Evolutionary conservation across 2,329 filamentous ascomycete species (phyloP).

Genomic region (Domatiomyces catenatus): DNA sequence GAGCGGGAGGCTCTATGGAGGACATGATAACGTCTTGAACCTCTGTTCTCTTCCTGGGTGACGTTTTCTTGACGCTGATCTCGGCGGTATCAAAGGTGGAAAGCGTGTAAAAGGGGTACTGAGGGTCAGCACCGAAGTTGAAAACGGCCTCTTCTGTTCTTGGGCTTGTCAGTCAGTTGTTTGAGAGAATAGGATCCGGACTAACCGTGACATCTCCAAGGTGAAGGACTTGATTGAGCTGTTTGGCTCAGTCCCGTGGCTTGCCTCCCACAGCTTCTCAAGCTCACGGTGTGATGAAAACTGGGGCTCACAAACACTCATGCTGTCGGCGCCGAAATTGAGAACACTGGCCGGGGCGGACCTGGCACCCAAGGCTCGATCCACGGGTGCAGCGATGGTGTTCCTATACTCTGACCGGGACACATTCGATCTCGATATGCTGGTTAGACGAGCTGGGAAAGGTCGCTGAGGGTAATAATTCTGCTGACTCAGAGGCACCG

Average conservation of each 20-base stretch:
- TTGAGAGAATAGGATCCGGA: background rate
- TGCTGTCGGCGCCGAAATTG: conserved; percentile 25
- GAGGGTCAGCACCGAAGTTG: conserved; percentile 26
- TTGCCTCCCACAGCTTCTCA: conserved; percentile 29
- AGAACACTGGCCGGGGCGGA: conserved; percentile 30
- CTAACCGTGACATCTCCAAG: conserved; percentile 28
- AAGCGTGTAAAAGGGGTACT: conserved; percentile 31
- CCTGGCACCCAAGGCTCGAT: conserved; percentile 24
- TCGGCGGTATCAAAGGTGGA: conserved; percentile 29
- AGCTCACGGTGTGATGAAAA: conserved; percentile 28
- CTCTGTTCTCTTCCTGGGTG: conserved; percentile 26
- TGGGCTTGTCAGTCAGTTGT: conserved; percentile 10
- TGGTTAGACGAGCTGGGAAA: conserved; percentile 7
- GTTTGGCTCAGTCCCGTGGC: conserved; percentile 29
- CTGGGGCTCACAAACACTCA: conserved; percentile 22
- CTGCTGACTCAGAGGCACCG: conserved; percentile 24
- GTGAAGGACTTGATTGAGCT: conserved; percentile 23
- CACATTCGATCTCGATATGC: conserved; percentile 2
- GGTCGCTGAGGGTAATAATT: conserved; percentile 22
- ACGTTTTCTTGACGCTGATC: conserved; percentile 27
- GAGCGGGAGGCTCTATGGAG: conserved; percentile 24
- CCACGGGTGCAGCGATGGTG: conserved; percentile 21
- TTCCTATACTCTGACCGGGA: conserved; percentile 18
- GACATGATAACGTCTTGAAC: conserved; percentile 31
- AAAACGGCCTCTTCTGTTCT: conserved; percentile 29